phyloP scores from a whole-genome alignment of 306 rosid genomes.

The Lathyrus tuberosus region DNA sequence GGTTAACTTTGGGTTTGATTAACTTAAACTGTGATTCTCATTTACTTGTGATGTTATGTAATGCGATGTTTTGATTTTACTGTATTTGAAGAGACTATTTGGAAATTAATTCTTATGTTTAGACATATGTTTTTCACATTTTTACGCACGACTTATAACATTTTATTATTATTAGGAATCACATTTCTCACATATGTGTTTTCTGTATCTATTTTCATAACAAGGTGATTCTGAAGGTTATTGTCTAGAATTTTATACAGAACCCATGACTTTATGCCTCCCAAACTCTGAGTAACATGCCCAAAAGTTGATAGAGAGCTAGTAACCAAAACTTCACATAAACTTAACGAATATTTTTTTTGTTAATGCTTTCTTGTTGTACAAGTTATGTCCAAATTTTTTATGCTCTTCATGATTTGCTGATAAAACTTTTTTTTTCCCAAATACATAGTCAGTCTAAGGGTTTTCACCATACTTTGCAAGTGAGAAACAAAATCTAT shows the following conservation, averaged over 20 bases:
- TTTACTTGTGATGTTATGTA: slow-evolving; percentile 1
- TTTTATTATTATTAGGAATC: background rate
- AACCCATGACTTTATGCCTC: slow-evolving; percentile 2
- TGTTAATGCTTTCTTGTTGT: slow-evolving; percentile 48
- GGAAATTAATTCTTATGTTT: background rate
- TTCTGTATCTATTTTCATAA: too few species aligned
- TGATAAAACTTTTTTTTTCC: slow-evolving; percentile 49
- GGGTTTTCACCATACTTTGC: slow-evolving; percentile 50
- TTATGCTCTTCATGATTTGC: slow-evolving; percentile 65
- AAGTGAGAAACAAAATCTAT: too few species aligned
- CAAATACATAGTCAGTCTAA: slow-evolving; percentile 44
- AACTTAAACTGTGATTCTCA: background rate
- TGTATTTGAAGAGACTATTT: background rate
- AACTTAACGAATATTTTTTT: slow-evolving; percentile 58
- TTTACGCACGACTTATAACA: background rate
- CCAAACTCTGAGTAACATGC: slow-evolving; percentile 22
- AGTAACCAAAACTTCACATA: slow-evolving; percentile 55
- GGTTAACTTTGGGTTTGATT: slow-evolving; percentile 28
- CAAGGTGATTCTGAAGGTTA: background rate
- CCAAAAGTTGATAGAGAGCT: slow-evolving; percentile 43
- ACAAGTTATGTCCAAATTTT: slow-evolving; percentile 47
- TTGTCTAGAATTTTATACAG: background rate
- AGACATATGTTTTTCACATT: too few species aligned
- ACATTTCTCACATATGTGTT: too few species aligned
- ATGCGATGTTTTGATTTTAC: slow-evolving; percentile 16